phyloP scores from a whole-genome alignment of 192 early-diverging fungal genomes.

The Funneliformis geosporum region DNA sequence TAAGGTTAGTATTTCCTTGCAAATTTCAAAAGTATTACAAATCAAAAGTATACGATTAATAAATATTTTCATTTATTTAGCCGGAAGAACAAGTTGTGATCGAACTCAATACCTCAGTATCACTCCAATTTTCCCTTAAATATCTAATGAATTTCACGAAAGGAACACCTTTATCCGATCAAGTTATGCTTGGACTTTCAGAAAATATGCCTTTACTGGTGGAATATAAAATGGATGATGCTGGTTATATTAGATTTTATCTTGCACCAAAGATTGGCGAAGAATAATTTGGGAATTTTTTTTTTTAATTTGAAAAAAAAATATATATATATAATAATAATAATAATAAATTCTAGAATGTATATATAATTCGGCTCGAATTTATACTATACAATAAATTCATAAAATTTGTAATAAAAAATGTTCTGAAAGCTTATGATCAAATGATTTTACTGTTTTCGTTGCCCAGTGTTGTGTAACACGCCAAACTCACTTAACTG shows the following conservation, averaged over 20 bases:
- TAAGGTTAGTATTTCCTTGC: slow-evolving; percentile 46
- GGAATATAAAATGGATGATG: slow-evolving; percentile 87
- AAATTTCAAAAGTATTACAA: too few species aligned
- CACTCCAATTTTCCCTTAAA: slow-evolving; percentile 89
- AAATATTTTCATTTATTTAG: slow-evolving; percentile 12
- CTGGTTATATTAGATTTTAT: slow-evolving; percentile 94
- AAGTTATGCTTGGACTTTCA: slow-evolving; percentile 81
- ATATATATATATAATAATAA: too few species aligned
- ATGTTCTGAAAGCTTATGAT: not conserved
- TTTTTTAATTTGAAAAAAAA: too few species aligned
- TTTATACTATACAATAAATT: not conserved
- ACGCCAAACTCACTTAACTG: too few species aligned
- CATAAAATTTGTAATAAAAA: not conserved
- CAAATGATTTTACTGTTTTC: too few species aligned
- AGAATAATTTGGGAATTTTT: slow-evolving; percentile 28
- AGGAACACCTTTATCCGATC: slow-evolving; percentile 78
- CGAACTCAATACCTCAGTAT: slow-evolving; percentile 76
- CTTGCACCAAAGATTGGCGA: slow-evolving; percentile 65
- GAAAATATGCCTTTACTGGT: slow-evolving; percentile 90
- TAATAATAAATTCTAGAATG: not conserved
- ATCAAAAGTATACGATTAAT: not conserved
- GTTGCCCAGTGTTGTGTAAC: too few species aligned
- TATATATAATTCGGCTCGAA: not conserved
- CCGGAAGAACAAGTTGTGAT: slow-evolving; percentile 62
- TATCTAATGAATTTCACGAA: slow-evolving; percentile 95